Percentiles rank a stretch among this genome's conserved stretches.
Conservation (phyloP, 345 rosid genomes). For the Microthlaspi erraticum region DNA sequence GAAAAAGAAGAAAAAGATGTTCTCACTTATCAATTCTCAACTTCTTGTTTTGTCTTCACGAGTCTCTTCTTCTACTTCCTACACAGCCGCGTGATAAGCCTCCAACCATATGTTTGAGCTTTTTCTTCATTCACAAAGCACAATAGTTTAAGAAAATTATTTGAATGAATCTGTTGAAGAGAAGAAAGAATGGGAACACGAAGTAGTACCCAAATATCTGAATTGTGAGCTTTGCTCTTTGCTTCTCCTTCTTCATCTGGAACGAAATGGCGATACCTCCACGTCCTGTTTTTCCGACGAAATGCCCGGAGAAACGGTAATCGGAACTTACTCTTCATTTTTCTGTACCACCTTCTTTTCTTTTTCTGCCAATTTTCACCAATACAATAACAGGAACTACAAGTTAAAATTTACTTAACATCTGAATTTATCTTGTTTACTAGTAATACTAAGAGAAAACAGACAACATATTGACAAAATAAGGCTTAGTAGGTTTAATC, state of each 20-base stretch:
- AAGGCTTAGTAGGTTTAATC: no score
- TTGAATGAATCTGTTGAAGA: no score
- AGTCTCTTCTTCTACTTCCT: constrained; percentile 39
- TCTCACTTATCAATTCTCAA: background rate
- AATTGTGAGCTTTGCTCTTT: constrained; percentile 24
- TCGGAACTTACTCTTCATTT: constrained; percentile 33
- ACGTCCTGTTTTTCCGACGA: constrained; percentile 24
- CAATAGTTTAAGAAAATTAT: no score
- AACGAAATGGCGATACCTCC: constrained; percentile 34
- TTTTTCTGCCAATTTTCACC: constrained; percentile 32
- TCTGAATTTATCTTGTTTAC: background rate
- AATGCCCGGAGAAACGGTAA: constrained; percentile 25
- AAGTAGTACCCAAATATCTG: constrained; percentile 42
- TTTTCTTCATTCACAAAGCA: constrained; percentile 25
- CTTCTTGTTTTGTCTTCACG: constrained; percentile 12
- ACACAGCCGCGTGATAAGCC: constrained; percentile 37
- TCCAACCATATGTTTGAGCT: constrained; percentile 36
- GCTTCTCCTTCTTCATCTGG: constrained; percentile 38
- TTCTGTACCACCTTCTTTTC: constrained; percentile 32
- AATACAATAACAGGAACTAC: no score
- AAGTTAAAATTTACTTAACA: no score
- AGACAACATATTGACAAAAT: no score
- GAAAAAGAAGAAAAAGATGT: background rate
- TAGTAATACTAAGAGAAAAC: no score
- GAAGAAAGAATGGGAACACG: background rate